Evolutionary conservation across 352 stramenopile genomes (phyloP).

Genomic region (Phytophthora melonis): DNA sequence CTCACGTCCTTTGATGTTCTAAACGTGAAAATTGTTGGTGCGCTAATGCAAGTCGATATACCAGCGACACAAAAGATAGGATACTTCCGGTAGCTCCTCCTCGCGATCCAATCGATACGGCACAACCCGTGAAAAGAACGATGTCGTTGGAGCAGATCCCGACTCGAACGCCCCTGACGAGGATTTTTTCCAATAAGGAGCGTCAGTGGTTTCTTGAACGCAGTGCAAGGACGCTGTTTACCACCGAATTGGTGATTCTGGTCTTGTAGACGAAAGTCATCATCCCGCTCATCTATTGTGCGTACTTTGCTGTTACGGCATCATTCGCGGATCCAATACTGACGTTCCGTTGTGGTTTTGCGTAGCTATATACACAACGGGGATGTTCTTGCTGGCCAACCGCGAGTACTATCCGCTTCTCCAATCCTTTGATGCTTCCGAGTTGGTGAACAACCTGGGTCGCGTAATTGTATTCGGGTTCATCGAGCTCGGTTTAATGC

Average conservation of each 20-base stretch:
- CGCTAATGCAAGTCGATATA: neutral
- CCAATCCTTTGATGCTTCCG: neutral
- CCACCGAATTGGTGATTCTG: slow-evolving; percentile 34
- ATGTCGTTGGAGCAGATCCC: neutral
- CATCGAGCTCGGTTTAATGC: slow-evolving; percentile 25
- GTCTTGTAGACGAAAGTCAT: slow-evolving; percentile 42
- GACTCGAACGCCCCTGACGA: neutral
- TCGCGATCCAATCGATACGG: neutral
- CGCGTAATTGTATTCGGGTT: slow-evolving; percentile 32
- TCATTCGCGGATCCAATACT: neutral
- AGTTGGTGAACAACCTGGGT: neutral
- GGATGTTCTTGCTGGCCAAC: slow-evolving; percentile 31
- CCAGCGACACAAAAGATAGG: neutral
- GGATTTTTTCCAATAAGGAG: slow-evolving; percentile 6
- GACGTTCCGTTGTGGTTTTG: neutral
- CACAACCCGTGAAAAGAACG: neutral
- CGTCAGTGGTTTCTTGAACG: slow-evolving; percentile 11
- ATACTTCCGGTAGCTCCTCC: neutral
- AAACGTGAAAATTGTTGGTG: neutral
- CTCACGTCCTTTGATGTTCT: neutral
- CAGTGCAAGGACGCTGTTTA: slow-evolving; percentile 19
- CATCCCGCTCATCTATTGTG: neutral
- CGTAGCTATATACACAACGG: slow-evolving; percentile 30
- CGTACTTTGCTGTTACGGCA: neutral
- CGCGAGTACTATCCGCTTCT: slow-evolving; percentile 37